Evolutionary conservation across 2,329 filamentous ascomycete genomes (phyloP), one percentile per base, ranked within the genome.

Genomic region (Sporothrix brunneoviolacea): DNA sequence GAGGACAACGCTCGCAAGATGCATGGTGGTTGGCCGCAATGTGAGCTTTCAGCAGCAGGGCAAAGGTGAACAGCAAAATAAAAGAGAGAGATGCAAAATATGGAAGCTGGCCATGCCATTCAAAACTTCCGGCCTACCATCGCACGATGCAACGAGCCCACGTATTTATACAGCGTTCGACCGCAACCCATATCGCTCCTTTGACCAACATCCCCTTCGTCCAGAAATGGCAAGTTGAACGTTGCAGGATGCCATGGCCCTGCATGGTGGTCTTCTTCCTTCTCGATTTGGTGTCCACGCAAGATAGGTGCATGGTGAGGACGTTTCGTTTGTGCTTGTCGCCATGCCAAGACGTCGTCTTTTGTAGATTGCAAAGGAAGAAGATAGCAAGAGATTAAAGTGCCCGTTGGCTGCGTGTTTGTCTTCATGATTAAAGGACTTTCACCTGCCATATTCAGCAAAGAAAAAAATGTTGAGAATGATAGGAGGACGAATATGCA

Each of bases 261-360:
- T n/a, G n/a, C n/a, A n/a, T n/a, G n/a, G n/a, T n/a, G n/a, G 4
- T 19, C 13, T 27, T 45, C 24, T 24, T 13, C 43, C 43, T 45
- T 45, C 43, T 45, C 28, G 6, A 12, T 45, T 36, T 28, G 21
- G 43, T 21, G 13, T 16, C 32, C 8, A 45, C 22, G 21, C 19
- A 12, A 36, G 15, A 27, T 4, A 5, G 15, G 6, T 18, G 32
- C 21, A 27, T 27, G 19, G 32, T 37, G 30, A 44, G 27, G 27
- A 43, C 27, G 16, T 35, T 8, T 35, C 15, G 8, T 13, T 16
- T 33, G n/a, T 21, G 13, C 19, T 36, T n/a, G 18, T 21, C 7
- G 16, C 12, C 13, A 39, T 47, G 44, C 44, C 44, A 47, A 47
- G 44, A 47, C 24, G 44, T 39, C 22, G 44, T 32, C 12, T 39